Evolutionary conservation across 306 rosid species (phyloP).

Genomic region (Heteromeles arbutifolia): DNA sequence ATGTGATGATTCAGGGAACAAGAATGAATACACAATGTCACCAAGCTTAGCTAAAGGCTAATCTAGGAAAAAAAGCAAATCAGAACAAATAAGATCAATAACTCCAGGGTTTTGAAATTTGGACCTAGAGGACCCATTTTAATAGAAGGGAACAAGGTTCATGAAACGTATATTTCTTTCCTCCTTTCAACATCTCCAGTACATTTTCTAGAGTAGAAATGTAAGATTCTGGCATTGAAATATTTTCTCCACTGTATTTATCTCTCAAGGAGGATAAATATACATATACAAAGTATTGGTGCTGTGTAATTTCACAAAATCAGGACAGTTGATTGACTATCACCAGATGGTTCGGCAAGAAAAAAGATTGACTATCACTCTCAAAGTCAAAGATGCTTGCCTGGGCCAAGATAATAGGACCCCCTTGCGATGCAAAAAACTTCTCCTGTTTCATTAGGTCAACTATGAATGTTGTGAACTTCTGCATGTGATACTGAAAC

Average conservation of each 20-base stretch:
- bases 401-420: slow-evolving; percentile 94
- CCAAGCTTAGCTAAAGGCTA: neutral
- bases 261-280: neutral
- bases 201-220: neutral
- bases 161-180: neutral
- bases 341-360: neutral
- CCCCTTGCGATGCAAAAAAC: slow-evolving; percentile 85
- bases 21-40: neutral
- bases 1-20: neutral
- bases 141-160: neutral
- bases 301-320: neutral
- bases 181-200: neutral
- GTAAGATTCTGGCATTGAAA: neutral
- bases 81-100: neutral
- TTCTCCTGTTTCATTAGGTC: slow-evolving; percentile 88
- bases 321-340: neutral
- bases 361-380: neutral
- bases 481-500: slow-evolving; percentile 74
- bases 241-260: neutral
- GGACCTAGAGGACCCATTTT: neutral
- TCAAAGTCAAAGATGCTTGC: slow-evolving; percentile 39
- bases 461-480: slow-evolving; percentile 72
- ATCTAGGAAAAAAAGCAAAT: neutral
- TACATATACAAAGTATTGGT: neutral
- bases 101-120: neutral